phyloP scores from a whole-genome alignment of 78 protist genomes.

The Mantamonas sphyraenae region DNA sequence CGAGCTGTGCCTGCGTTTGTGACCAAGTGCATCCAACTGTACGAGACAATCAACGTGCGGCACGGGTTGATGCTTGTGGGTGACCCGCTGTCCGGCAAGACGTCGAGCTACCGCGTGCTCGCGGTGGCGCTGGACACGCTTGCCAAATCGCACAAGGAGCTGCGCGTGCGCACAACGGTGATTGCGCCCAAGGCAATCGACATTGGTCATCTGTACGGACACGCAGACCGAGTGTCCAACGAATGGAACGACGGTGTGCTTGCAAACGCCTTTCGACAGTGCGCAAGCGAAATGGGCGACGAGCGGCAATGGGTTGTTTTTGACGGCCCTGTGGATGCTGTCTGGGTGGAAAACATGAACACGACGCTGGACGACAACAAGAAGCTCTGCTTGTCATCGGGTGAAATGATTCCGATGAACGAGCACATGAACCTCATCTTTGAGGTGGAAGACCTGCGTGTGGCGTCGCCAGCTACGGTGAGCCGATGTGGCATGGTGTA shows the following conservation, averaged over 20 bases:
- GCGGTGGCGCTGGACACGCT: conserved; percentile 34
- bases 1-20: conserved; percentile 38
- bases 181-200: conserved; percentile 78
- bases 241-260: conserved; percentile 87
- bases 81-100: conserved; percentile 45
- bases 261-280: conserved; percentile 41
- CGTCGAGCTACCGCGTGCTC: conserved; percentile 33
- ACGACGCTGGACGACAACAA: conserved; percentile 89
- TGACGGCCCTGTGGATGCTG: conserved; percentile 87
- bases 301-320: conserved; percentile 63
- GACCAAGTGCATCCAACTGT: conserved; percentile 47
- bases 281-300: conserved; percentile 7
- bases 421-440: conserved; percentile 57
- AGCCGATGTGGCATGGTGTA: conserved; percentile 77
- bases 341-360: conserved; percentile 82
- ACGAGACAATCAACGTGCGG: conserved; percentile 68
- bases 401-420: conserved; percentile 71
- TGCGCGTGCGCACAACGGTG: conserved; percentile 10
- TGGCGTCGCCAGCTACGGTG: conserved; percentile 85
- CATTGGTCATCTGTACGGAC: conserved; percentile 85
- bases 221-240: conserved; percentile 49
- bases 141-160: neutral
- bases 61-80: conserved; percentile 88
- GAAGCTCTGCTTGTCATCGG: conserved; percentile 65
- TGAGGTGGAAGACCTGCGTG: conserved; percentile 68